Evolutionary conservation across 192 early-diverging fungal species (phyloP).

Genomic region (Coemansia interrupta): DNA sequence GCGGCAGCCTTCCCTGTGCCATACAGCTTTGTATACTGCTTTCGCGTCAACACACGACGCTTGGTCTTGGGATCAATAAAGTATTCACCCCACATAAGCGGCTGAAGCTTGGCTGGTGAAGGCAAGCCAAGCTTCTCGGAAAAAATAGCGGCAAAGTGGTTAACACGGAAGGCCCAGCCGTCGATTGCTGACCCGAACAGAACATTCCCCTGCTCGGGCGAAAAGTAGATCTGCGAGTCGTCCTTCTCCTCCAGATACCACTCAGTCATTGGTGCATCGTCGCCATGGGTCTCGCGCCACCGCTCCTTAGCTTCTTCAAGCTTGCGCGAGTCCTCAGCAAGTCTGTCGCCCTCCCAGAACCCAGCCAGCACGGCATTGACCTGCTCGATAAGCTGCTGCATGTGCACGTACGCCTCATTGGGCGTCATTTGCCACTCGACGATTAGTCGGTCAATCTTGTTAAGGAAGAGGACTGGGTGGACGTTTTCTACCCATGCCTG

Average conservation of each 20-base stretch:
- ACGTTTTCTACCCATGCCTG: constrained; percentile 94
- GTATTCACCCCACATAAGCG: constrained; percentile 94
- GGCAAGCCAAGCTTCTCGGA: constrained; percentile 69
- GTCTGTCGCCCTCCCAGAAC: constrained; percentile 84
- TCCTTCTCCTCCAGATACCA: constrained; percentile 88
- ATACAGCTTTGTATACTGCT: constrained; percentile 77
- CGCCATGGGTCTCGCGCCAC: constrained; percentile 54
- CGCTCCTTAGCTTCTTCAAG: constrained; percentile 65
- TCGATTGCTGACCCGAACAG: constrained; percentile 94
- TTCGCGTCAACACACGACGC: constrained; percentile 74
- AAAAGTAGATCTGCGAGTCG: constrained; percentile 93
- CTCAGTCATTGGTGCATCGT: constrained; percentile 57
- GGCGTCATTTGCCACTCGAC: constrained; percentile 91
- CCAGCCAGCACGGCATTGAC: constrained; percentile 95
- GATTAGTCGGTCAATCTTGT: constrained; percentile 96
- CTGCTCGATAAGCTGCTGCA: constrained; percentile 94
- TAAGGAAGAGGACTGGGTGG: constrained; percentile 88
- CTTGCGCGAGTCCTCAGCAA: constrained; percentile 69
- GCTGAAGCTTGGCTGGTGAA: constrained; percentile 58
- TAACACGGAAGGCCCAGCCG: constrained; percentile 95
- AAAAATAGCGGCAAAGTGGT: constrained; percentile 91
- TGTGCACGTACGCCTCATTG: constrained; percentile 84
- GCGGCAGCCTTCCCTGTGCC: constrained; percentile 32
- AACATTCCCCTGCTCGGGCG: constrained; percentile 93
- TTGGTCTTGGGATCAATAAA: constrained; percentile 96